Evolutionary conservation across 805 yeast species (phyloP).

Genomic region (Ogataea haglerorum): DNA sequence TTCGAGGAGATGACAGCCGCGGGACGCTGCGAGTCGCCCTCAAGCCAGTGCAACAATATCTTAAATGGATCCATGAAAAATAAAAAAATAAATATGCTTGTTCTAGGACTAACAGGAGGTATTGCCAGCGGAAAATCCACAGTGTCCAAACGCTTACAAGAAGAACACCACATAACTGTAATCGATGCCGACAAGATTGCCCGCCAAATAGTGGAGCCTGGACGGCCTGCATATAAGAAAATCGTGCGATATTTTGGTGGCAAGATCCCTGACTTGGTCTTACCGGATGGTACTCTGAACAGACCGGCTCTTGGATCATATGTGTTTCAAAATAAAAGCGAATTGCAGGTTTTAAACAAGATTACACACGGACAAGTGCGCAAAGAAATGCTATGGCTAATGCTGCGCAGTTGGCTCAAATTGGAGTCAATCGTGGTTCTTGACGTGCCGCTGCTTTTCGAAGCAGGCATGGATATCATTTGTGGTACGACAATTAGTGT

Average conservation of each 20-base stretch:
- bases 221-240: constrained; percentile 61
- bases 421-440: constrained; percentile 63
- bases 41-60: constrained; percentile 34
- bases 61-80: constrained; percentile 17
- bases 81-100: constrained; percentile 53
- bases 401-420: constrained; percentile 54
- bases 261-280: constrained; percentile 48
- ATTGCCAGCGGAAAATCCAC: constrained; percentile 97
- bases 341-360: constrained; percentile 57
- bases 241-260: constrained; percentile 60
- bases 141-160: constrained; percentile 58
- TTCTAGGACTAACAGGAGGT: constrained; percentile 96
- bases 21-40: constrained; percentile 8
- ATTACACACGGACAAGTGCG: constrained; percentile 89
- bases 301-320: constrained; percentile 72
- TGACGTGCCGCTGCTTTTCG: constrained; percentile 90
- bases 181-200: constrained; percentile 94
- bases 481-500: constrained; percentile 76
- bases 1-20: constrained; percentile 36
- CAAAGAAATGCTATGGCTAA: constrained; percentile 55
- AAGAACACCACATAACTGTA: constrained; percentile 51
- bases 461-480: constrained; percentile 61
- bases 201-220: constrained; percentile 79
- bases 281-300: constrained; percentile 52
- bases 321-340: constrained; percentile 67